phyloP scores from a whole-genome alignment of 768 basidiomycete genomes.

The Psilocybe azurescens region DNA sequence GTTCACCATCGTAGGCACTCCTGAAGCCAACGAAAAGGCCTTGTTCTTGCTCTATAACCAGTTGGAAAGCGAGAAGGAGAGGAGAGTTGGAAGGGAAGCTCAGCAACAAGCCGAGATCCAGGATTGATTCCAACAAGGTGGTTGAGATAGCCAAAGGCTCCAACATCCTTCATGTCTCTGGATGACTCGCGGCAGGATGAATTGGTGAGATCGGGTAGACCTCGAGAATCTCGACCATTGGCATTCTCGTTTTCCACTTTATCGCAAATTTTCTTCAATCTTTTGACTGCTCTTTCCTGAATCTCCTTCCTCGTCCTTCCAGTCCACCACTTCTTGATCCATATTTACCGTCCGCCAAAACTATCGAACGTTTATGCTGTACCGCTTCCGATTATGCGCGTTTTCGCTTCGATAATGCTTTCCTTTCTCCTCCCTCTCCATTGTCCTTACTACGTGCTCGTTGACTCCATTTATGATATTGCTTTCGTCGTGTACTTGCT shows the following conservation, averaged over 20 bases:
- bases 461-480: constrained; percentile 28
- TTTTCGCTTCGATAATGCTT: constrained; percentile 20
- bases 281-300: constrained; percentile 18
- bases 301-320: constrained; percentile 10
- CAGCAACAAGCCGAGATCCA: constrained; percentile 74
- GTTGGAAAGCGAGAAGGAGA: constrained; percentile 94
- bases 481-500: constrained; percentile 21
- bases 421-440: constrained; percentile 1
- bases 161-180: constrained; percentile 8
- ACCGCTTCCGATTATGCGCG: constrained; percentile 21
- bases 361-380: constrained; percentile 18
- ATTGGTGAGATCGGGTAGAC: constrained; percentile 14
- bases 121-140: constrained; percentile 34
- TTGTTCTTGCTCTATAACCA: constrained; percentile 97
- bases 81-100: constrained; percentile 85
- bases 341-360: constrained; percentile 17
- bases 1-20: constrained; percentile 98
- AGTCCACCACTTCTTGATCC: constrained; percentile 24
- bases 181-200: constrained; percentile 14
- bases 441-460: constrained; percentile 20
- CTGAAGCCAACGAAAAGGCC: constrained; percentile 97
- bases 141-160: constrained; percentile 6
- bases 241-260: constrained; percentile 14
- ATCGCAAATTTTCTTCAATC: constrained; percentile 11
- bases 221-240: constrained; percentile 9